Evolutionary conservation across 306 rosid genomes (phyloP).

Genomic region (Trifolium dubium): DNA sequence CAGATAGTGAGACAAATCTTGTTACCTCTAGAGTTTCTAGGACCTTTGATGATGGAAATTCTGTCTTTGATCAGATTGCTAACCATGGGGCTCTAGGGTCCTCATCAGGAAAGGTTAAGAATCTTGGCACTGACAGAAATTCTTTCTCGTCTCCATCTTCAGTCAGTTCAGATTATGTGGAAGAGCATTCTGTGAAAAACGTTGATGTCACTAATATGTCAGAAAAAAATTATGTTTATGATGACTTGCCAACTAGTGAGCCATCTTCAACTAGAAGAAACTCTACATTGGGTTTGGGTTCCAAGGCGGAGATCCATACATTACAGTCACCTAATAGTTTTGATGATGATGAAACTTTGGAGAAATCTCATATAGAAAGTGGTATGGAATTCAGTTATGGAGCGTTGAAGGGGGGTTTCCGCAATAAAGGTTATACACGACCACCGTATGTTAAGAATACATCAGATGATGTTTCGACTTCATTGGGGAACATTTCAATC

Average conservation of each 20-base stretch:
- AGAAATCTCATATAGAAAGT: conserved; percentile 47
- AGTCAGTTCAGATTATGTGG: conserved; percentile 47
- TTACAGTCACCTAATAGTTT: conserved; percentile 41
- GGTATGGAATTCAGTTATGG: conserved; percentile 62
- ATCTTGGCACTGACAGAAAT: conserved; percentile 46
- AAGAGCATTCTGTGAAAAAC: conserved; percentile 44
- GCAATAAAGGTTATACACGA: conserved; percentile 62
- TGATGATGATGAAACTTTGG: conserved; percentile 42
- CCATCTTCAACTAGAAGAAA: conserved; percentile 48
- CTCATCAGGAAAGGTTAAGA: conserved; percentile 49
- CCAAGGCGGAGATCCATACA: conserved; percentile 28
- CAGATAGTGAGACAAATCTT: conserved; percentile 65
- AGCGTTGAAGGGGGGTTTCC: conserved; percentile 79
- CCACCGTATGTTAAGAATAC: conserved; percentile 55
- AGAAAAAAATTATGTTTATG: conserved; percentile 45
- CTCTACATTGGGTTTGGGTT: conserved; percentile 37
- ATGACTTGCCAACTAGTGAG: conserved; percentile 38
- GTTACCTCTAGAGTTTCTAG: conserved; percentile 48
- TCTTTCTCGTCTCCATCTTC: conserved; percentile 48
- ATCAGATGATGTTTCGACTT: conserved; percentile 44
- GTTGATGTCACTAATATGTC: conserved; percentile 34
- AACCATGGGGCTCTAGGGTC: conserved; percentile 50
- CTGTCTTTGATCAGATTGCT: conserved; percentile 46
- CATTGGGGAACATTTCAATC: conserved; percentile 39
- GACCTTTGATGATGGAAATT: conserved; percentile 45